Percentiles rank a stretch among this genome's conserved stretches.
phyloP scores from a whole-genome alignment of 305 asterid genomes.

The Withania somnifera region DNA sequence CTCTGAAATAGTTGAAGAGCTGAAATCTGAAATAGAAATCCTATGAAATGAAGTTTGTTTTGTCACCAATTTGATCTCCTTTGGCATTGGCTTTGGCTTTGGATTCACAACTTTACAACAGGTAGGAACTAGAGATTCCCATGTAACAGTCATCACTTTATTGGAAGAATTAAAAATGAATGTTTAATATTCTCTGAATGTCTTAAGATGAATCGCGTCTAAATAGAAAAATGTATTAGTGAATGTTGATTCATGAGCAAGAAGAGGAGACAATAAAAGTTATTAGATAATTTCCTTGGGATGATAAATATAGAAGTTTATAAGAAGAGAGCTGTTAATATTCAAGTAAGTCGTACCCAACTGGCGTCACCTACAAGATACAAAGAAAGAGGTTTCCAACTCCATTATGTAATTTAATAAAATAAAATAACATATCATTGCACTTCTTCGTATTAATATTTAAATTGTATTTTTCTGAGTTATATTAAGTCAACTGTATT shows the following conservation, averaged over 20 bases:
- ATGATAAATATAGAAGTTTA: neutral
- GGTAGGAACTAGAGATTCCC: conserved; percentile 1
- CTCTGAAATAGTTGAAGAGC: conserved; percentile 13
- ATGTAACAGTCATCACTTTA: conserved; percentile 2
- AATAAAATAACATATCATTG: neutral
- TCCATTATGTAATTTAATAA: neutral
- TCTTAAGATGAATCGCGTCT: neutral
- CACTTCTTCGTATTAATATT: neutral
- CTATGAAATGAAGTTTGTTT: conserved; percentile 11
- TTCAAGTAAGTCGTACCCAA: neutral
- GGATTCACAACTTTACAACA: neutral
- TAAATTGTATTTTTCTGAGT: neutral
- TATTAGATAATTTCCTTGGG: neutral
- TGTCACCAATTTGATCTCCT: neutral
- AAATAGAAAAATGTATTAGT: neutral
- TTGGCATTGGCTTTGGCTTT: neutral
- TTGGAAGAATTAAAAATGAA: neutral
- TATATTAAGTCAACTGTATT: neutral
- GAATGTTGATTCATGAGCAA: neutral
- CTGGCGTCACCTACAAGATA: neutral
- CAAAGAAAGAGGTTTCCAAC: neutral
- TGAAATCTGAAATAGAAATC: conserved; percentile 13
- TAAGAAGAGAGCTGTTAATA: neutral
- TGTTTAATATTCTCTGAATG: neutral
- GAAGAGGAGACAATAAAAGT: neutral